A percentile compares a stretch with the other conserved stretches of the same genome.
phyloP scores from a whole-genome alignment of 1,284 basidiomycete species.

The Fomitopsis betulina region DNA sequence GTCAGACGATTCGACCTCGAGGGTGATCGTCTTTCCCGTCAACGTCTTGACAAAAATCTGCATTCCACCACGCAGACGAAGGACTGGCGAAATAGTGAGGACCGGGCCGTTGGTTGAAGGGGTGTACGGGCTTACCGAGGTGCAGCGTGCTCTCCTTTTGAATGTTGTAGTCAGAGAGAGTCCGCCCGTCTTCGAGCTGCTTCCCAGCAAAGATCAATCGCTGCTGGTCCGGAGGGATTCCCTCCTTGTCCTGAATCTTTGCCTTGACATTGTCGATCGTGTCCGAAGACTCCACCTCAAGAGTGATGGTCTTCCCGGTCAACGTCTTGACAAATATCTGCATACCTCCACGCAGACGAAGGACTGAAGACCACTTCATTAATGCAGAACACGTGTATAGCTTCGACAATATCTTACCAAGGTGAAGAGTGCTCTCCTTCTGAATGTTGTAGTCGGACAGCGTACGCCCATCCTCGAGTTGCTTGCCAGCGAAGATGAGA shows the following conservation, averaged over 20 bases:
- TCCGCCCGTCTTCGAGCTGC: slow-evolving; percentile 74
- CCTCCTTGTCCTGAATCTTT: slow-evolving; percentile 53
- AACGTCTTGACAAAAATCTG: slow-evolving; percentile 28
- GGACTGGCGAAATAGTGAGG: slow-evolving; percentile 12
- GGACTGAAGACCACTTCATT: slow-evolving; percentile 16
- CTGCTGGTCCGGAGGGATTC: slow-evolving; percentile 80
- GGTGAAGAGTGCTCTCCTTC: slow-evolving; percentile 76
- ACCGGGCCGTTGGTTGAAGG: not conserved
- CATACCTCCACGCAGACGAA: slow-evolving; percentile 73
- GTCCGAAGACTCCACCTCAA: slow-evolving; percentile 48
- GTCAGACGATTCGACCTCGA: slow-evolving; percentile 26
- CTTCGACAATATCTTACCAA: slow-evolving; percentile 30
- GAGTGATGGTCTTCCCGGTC: slow-evolving; percentile 46
- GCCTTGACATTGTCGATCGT: slow-evolving; percentile 51
- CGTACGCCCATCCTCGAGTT: slow-evolving; percentile 35
- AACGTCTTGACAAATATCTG: slow-evolving; percentile 70
- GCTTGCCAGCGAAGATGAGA: slow-evolving; percentile 15
- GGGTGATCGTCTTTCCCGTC: slow-evolving; percentile 25
- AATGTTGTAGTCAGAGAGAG: slow-evolving; percentile 38
- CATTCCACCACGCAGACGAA: slow-evolving; percentile 29
- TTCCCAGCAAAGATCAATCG: slow-evolving; percentile 85
- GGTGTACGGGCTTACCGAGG: slow-evolving; percentile 16
- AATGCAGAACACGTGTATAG: not conserved
- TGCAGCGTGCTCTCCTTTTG: slow-evolving; percentile 30
- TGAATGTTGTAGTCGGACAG: slow-evolving; percentile 73